Conservation (phyloP, 345 rosid genomes). For the Melastoma malabathricum region DNA sequence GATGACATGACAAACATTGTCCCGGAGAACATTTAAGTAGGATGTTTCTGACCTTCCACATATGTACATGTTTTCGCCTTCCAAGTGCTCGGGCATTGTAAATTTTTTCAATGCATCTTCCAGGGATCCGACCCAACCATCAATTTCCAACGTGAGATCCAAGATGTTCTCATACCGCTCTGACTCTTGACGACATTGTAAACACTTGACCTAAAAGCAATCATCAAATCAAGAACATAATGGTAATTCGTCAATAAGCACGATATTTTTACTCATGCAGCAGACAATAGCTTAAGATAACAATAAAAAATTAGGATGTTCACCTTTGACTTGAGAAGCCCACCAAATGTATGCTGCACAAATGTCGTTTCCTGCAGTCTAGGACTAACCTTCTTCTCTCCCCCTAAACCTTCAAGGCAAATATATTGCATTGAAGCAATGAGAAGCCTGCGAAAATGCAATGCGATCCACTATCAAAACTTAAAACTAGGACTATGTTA, state of each 20-base stretch:
- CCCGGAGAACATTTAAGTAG: not conserved
- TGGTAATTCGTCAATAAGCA: constrained; percentile 1
- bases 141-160: constrained; percentile 83
- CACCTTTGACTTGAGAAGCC: constrained; percentile 65
- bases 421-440: constrained; percentile 74
- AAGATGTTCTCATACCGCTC: constrained; percentile 71
- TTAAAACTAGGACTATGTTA: not conserved
- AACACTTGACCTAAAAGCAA: constrained; percentile 47
- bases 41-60: constrained; percentile 52
- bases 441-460: constrained; percentile 39
- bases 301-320: constrained; percentile 4
- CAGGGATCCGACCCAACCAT: constrained; percentile 70
- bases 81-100: constrained; percentile 69
- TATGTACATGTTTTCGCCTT: constrained; percentile 86
- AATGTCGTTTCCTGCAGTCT: constrained; percentile 73
- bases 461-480: no score
- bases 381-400: constrained; percentile 56
- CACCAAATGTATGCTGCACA: constrained; percentile 75
- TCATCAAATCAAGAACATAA: not conserved
- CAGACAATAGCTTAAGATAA: not conserved
- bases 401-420: constrained; percentile 72
- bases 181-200: constrained; percentile 65
- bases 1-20: no score
- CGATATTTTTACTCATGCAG: constrained; percentile 3
- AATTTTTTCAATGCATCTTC: constrained; percentile 76